These are phyloP conservation scores for Handroanthus guayacan DNA, from an alignment of 257 asterid genomes.

Conservation along the genomic window DNA sequence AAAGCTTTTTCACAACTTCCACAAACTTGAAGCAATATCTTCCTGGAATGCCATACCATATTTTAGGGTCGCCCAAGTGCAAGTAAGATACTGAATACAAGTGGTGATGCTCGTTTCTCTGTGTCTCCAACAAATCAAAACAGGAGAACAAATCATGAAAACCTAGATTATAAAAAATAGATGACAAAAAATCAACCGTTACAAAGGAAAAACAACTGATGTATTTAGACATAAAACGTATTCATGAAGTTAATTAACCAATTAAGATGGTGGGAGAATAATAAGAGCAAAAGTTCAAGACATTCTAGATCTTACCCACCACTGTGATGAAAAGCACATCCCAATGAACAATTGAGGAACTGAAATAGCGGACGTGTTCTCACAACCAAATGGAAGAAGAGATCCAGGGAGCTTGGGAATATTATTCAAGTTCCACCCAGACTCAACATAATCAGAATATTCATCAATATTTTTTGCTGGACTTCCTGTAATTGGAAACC, in stretches of 20 bases:
- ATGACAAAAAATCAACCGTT: background rate
- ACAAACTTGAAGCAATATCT: slow-evolving; percentile 62
- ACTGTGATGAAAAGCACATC: slow-evolving; percentile 84
- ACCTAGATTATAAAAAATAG: slow-evolving; percentile 30
- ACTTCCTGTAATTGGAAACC: slow-evolving; percentile 53
- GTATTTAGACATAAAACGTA: background rate
- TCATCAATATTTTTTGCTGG: slow-evolving; percentile 36
- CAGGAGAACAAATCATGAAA: slow-evolving; percentile 39
- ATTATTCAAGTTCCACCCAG: slow-evolving; percentile 89
- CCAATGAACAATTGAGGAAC: slow-evolving; percentile 68
- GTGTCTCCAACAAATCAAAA: slow-evolving; percentile 46
- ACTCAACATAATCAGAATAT: slow-evolving; percentile 49
- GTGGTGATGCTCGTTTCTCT: slow-evolving; percentile 82
- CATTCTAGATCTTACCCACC: slow-evolving; percentile 70
- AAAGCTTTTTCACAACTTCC: slow-evolving; percentile 61
- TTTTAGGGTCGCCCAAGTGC: slow-evolving; percentile 74
- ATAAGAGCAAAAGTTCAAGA: background rate
- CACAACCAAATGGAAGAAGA: slow-evolving; percentile 69
- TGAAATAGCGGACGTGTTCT: slow-evolving; percentile 45
- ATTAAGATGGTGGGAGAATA: slow-evolving; percentile 12
- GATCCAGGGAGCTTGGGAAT: slow-evolving; percentile 69
- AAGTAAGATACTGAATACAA: slow-evolving; percentile 74
- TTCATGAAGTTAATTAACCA: background rate
- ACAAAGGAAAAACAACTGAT: background rate
- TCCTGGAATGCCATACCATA: slow-evolving; percentile 84